Evolutionary conservation across 2,329 filamentous ascomycete genomes (phyloP).

Genomic region (Colletotrichum godetiae): DNA sequence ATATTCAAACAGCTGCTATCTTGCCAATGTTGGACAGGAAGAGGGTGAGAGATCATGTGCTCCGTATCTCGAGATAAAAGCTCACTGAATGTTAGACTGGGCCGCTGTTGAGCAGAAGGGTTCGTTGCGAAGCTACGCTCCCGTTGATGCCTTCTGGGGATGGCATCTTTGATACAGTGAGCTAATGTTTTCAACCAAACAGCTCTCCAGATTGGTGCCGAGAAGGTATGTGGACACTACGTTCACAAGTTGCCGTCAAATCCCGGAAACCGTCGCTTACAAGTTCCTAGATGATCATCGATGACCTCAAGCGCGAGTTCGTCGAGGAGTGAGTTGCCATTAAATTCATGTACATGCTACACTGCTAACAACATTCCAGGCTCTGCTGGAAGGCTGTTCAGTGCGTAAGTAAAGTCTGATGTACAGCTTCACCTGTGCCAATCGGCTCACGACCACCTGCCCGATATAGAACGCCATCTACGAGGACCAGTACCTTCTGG

Average conservation of each 20-base stretch:
- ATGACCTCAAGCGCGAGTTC: conserved; percentile 77
- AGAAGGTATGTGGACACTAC: conserved; percentile 21
- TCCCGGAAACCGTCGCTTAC: background rate
- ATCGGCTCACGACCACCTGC: conserved; percentile 43
- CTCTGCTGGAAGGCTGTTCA: conserved; percentile 81
- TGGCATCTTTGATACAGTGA: background rate
- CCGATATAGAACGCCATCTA: conserved; percentile 52
- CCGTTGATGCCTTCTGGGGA: background rate
- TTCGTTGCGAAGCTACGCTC: background rate
- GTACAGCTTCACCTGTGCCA: conserved; percentile 46
- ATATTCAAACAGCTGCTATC: conserved; percentile 45
- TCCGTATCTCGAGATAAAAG: background rate
- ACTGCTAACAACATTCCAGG: conserved; percentile 50
- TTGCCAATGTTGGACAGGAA: conserved; percentile 77
- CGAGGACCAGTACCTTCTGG: conserved; percentile 63
- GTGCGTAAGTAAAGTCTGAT: conserved; percentile 50
- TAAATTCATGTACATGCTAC: background rate
- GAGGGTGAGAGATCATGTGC: conserved; percentile 50
- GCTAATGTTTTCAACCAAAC: background rate
- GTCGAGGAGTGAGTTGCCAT: conserved; percentile 59
- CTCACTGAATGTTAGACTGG: conserved; percentile 58
- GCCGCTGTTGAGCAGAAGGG: conserved; percentile 78
- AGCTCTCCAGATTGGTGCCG: conserved; percentile 36
- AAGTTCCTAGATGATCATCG: conserved; percentile 55
- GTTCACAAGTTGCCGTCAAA: background rate